Base-by-base conservation (phyloP, 306 rosid genomes). In the Prunus mume region DNA sequence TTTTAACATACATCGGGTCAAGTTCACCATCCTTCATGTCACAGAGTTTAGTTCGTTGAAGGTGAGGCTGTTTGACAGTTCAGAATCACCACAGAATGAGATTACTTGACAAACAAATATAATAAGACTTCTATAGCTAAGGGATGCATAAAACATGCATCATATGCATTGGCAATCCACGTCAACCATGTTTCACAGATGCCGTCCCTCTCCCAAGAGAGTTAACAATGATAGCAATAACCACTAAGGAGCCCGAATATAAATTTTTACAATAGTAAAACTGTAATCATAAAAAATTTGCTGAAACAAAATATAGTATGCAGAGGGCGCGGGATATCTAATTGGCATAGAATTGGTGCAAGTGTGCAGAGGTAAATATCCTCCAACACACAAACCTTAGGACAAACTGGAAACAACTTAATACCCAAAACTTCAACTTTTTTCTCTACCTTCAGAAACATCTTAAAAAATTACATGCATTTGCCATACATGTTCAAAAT, bases 41-140 rank as follows among this genome's bases (percentile, higher is more conserved):
- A 82, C 99, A 95, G 69, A 95, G 99, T 84, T 90, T 92, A 67
- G 97, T 95, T 84, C 99, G 91, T 79, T 83, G 87, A 77, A 95
- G 85, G 87, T 95, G 99, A 75, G 99, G 99, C 99, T 93, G 91
- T 88, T 79, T 55, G 69, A 66, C 80, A 60, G 67, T 82, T 79
- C 80, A 79, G 45, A 76, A 81, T 41, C 50, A 58, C 50, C 51
- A 78, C 17, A 43, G 62, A 70, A 46, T 81, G 12, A 78, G 72
- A 77, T 41, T 52, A 57, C 51, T 68, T 46, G 47, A 28, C 14
- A 7, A 61, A 74, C 60, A 74, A 60, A 74, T 17, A 9, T 13
- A 63, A 63, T 28, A 63, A 15, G 38, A 6, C 12, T 1, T 63
- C 46, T 1, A 70, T 8, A 72, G 54, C 24, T 9, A 72, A 6